These are phyloP conservation scores for Talaromyces pinophilus DNA, from an alignment of 2,329 filamentous ascomycete genomes.

Conservation along the genomic window DNA sequence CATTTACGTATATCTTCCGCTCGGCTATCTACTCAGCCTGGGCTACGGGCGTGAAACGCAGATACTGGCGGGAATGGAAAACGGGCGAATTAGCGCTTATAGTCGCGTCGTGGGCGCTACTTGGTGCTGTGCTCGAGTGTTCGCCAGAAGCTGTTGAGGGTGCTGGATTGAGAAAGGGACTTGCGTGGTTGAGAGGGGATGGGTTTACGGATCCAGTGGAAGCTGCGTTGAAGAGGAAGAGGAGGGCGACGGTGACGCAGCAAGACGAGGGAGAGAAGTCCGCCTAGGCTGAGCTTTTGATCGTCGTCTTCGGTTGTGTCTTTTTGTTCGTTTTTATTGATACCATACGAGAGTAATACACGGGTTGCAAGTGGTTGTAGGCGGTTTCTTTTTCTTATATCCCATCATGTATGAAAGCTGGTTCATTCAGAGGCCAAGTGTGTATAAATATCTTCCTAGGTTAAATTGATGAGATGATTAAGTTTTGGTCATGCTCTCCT, in stretches of 20 bases:
- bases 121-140: conserved; percentile 75
- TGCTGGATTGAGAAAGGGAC: conserved; percentile 66
- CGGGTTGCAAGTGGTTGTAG: background rate
- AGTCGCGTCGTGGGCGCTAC: conserved; percentile 72
- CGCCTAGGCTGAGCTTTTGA: background rate
- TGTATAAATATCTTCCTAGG: background rate
- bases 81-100: conserved; percentile 86
- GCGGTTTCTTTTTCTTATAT: background rate
- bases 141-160: conserved; percentile 69
- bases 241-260: conserved; percentile 16
- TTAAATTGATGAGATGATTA: no score
- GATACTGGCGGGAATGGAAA: conserved; percentile 80
- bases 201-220: conserved; percentile 70
- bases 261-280: background rate
- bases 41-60: conserved; percentile 90
- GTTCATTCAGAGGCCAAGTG: background rate
- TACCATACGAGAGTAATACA: background rate
- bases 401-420: background rate
- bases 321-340: background rate
- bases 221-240: conserved; percentile 43
- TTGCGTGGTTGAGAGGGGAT: conserved; percentile 74
- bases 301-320: background rate
- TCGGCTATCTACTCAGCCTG: conserved; percentile 80
- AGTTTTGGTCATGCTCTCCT: background rate
- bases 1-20: conserved; percentile 78